phyloP scores from a whole-genome alignment of 108 stramenopile species.

The Stephanodiscus minutulus region DNA sequence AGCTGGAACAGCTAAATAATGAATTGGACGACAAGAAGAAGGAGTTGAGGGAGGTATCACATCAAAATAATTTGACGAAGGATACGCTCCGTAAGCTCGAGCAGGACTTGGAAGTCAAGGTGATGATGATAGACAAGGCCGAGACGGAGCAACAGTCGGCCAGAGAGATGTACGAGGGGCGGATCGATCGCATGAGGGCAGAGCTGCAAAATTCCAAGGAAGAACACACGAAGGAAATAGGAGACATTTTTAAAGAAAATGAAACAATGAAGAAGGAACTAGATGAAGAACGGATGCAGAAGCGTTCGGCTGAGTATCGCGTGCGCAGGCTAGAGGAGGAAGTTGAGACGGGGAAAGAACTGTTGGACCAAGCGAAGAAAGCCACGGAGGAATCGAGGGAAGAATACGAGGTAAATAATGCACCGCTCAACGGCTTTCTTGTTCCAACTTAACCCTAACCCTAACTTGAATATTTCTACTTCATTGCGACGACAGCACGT shows the following conservation, averaged over 20 bases:
- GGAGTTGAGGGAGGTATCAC: slow-evolving; percentile 27
- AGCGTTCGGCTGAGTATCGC: slow-evolving; percentile 44
- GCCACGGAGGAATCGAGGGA: slow-evolving; percentile 34
- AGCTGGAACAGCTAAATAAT: slow-evolving; percentile 29
- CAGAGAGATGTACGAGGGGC: slow-evolving; percentile 43
- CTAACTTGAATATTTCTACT: neutral
- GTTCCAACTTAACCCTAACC: neutral
- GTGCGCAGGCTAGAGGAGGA: slow-evolving; percentile 45
- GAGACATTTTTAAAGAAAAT: slow-evolving; percentile 27
- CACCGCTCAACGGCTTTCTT: too few relatives aligned
- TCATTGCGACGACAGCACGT: slow-evolving; percentile 10
- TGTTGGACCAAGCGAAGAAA: slow-evolving; percentile 19
- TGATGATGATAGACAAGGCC: slow-evolving; percentile 22
- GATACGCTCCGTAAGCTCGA: slow-evolving; percentile 28
- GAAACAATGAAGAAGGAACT: slow-evolving; percentile 38
- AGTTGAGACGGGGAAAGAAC: slow-evolving; percentile 20
- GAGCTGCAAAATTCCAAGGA: slow-evolving; percentile 37
- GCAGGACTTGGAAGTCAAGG: slow-evolving; percentile 36
- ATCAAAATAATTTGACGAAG: slow-evolving; percentile 17
- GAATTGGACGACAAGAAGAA: slow-evolving; percentile 34
- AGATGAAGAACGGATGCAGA: slow-evolving; percentile 33
- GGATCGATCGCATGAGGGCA: slow-evolving; percentile 36
- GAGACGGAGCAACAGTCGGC: slow-evolving; percentile 33
- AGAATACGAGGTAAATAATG: slow-evolving; percentile 36
- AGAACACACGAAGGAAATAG: slow-evolving; percentile 44